phyloP scores from a whole-genome alignment of 495 filamentous ascomycete genomes.

The Trichodelitschia bisporula region DNA sequence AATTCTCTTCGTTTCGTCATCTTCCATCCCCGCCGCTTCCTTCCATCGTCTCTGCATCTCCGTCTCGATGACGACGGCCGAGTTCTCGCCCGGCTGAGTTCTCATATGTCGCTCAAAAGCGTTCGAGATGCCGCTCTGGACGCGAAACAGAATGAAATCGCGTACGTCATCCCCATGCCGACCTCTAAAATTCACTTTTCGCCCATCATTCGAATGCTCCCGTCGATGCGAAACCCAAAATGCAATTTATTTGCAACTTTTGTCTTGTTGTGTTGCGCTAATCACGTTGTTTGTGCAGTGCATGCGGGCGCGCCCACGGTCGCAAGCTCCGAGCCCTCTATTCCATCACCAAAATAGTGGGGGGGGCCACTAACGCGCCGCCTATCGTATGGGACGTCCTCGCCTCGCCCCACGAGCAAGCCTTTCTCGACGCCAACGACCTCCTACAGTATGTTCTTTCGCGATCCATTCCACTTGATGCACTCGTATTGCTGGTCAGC shows the following conservation, averaged over 20 bases:
- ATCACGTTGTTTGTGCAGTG: slow-evolving; percentile 22
- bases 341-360: slow-evolving; percentile 25
- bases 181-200: slow-evolving; percentile 9
- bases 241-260: slow-evolving; percentile 12
- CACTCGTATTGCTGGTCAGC: slow-evolving; percentile 5
- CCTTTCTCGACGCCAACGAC: slow-evolving; percentile 50
- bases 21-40: no score
- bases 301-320: slow-evolving; percentile 53
- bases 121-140: slow-evolving; percentile 30
- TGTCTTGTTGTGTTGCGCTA: slow-evolving; percentile 11
- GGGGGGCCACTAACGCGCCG: slow-evolving; percentile 19
- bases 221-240: slow-evolving; percentile 14
- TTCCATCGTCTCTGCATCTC: no score
- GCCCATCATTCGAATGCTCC: slow-evolving; percentile 6
- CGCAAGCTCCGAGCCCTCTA: slow-evolving; percentile 66
- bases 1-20: no score
- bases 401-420: slow-evolving; percentile 16
- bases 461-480: slow-evolving; percentile 5
- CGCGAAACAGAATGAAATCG: slow-evolving; percentile 36
- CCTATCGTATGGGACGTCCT: slow-evolving; percentile 26
- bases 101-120: slow-evolving; percentile 18
- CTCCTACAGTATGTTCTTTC: slow-evolving; percentile 42
- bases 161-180: slow-evolving; percentile 20
- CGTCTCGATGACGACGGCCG: no score
- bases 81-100: no score